Conservation (phyloP, 208 protist species). For the Porcisia hertigi region DNA sequence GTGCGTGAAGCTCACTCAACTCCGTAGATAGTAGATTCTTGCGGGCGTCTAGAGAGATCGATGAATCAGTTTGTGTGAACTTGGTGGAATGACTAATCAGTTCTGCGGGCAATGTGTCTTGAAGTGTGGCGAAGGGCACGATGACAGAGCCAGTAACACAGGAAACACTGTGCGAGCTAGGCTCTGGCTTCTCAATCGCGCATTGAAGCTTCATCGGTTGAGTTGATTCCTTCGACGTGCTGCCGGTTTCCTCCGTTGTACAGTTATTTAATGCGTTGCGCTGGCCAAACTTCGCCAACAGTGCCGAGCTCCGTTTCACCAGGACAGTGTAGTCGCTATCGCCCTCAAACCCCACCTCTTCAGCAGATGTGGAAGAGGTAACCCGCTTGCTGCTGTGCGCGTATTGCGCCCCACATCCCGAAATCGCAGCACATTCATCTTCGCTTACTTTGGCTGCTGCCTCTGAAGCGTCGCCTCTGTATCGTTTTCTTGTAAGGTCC, state of each 20-base stretch:
- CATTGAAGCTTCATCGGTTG: conserved; percentile 24
- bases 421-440: neutral
- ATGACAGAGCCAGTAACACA: neutral
- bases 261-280: neutral
- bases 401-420: neutral
- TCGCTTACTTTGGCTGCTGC: neutral
- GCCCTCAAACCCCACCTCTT: neutral
- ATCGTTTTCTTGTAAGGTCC: neutral
- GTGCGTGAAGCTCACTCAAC: conserved; percentile 62
- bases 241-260: neutral
- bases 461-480: conserved; percentile 2
- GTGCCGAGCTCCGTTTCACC: conserved; percentile 27
- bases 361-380: neutral
- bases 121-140: neutral
- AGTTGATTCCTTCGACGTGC: neutral
- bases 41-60: conserved; percentile 7
- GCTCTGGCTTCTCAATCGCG: neutral
- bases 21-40: conserved; percentile 34
- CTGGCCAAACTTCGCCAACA: conserved; percentile 26
- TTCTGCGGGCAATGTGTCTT: neutral
- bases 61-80: conserved; percentile 12
- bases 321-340: conserved; percentile 30
- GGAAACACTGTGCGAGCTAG: neutral
- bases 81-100: conserved; percentile 3
- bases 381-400: neutral